These are phyloP conservation scores for Meira miltonrushii DNA, from an alignment of 1,284 basidiomycete genomes.

Conservation along the genomic window DNA sequence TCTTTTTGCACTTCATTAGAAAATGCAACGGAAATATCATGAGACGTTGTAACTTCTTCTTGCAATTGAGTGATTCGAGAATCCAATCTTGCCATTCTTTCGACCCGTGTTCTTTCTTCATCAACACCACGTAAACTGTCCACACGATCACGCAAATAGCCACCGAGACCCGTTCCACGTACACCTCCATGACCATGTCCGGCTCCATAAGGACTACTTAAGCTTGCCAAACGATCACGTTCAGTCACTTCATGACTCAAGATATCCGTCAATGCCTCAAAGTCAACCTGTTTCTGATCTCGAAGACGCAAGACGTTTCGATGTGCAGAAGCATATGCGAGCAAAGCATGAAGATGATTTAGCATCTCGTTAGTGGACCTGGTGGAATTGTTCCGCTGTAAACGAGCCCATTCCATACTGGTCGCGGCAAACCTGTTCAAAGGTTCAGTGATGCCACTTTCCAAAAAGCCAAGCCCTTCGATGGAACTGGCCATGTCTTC, in stretches of 20 bases:
- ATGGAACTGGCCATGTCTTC: conserved; percentile 91
- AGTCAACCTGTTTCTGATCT: conserved; percentile 97
- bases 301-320: conserved; percentile 84
- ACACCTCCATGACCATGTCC: conserved; percentile 52
- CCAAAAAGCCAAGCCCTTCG: conserved; percentile 92
- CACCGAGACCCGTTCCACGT: conserved; percentile 64
- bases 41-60: conserved; percentile 88
- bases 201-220: conserved; percentile 38
- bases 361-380: conserved; percentile 64
- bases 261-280: conserved; percentile 94
- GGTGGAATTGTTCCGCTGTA: conserved; percentile 34
- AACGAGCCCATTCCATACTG: conserved; percentile 65
- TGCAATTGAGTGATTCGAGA: conserved; percentile 90
- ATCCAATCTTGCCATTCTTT: conserved; percentile 87
- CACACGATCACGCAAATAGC: conserved; percentile 88
- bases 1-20: conserved; percentile 87
- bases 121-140: conserved; percentile 86
- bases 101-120: conserved; percentile 84
- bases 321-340: conserved; percentile 82
- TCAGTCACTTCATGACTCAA: conserved; percentile 83
- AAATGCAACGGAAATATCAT: conserved; percentile 91
- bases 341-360: conserved; percentile 76
- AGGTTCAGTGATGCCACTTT: conserved; percentile 94
- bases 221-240: conserved; percentile 68
- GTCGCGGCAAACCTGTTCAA: conserved; percentile 93